These are phyloP conservation scores for Sedum album DNA, from an alignment of 164 flowering plant genomes.

Conservation along the genomic window DNA sequence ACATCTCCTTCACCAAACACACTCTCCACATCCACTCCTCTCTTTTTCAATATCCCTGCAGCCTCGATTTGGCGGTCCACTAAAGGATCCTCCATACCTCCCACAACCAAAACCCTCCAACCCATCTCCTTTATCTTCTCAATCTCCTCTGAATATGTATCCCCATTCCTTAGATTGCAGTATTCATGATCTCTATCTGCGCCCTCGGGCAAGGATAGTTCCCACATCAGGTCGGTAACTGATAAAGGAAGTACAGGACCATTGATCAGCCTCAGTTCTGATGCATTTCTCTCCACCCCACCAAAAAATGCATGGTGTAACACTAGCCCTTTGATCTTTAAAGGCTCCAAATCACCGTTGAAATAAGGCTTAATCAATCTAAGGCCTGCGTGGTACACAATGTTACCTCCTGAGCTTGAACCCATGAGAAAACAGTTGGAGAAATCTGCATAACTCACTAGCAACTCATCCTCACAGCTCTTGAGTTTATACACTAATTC, in stretches of 20 bases:
- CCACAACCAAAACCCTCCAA: conserved; percentile 23
- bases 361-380: neutral
- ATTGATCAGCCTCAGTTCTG: conserved; percentile 21
- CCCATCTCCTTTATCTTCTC: conserved; percentile 12
- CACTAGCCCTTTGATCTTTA: conserved; percentile 28
- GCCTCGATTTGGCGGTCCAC: conserved; percentile 25
- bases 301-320: conserved; percentile 31
- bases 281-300: conserved; percentile 20
- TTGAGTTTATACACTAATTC: conserved; percentile 33
- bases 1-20: neutral
- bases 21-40: conserved; percentile 16
- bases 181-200: conserved; percentile 33
- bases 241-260: conserved; percentile 17
- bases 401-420: conserved; percentile 23
- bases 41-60: conserved; percentile 19
- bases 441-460: conserved; percentile 14
- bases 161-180: conserved; percentile 18
- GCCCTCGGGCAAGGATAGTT: conserved; percentile 24
- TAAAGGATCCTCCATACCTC: conserved; percentile 25
- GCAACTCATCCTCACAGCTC: conserved; percentile 18
- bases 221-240: conserved; percentile 29
- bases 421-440: conserved; percentile 21
- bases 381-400: conserved; percentile 18
- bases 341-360: conserved; percentile 13
- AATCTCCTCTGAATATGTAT: neutral